Base-by-base conservation (phyloP, 257 asterid genomes). In the Nemophila menziesii region DNA sequence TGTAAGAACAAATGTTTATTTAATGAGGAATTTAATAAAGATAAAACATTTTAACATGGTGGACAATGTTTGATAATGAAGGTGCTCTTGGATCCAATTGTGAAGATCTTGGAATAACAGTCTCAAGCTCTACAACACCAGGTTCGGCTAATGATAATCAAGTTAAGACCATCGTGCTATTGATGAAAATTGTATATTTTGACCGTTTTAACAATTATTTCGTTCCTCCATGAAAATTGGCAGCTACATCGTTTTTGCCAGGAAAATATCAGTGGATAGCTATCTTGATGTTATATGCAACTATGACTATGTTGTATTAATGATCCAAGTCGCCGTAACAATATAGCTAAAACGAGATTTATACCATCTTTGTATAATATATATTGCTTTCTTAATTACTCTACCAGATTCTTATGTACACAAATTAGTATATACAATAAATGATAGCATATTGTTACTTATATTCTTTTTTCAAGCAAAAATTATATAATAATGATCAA, bases 21-120 rank as follows among this genome's bases (percentile, higher is more conserved):
- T 11, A 13, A 4, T 8, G 15, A 11, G 5, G 4, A 6, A n/a
- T 33, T 11, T 1, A 17, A 24, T 38, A 7, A 27, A 10, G 13
- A 24, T 26, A 18, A 22, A 18, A 15, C 33, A 24, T 7, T 10
- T 1, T 29, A 29, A 29, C 36, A 29, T 29, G 3, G 36, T 2
- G 8, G 36, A 7, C 9, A 2, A 11, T 15, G 1, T 29, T 37
- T 37, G 33, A 12, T 43, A 22, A 2, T 43, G 12, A 42, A 82
- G 94, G 94, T 74, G 92, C 89, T 17, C 49, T 72, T 42, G 79
- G 79, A 4, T 59, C 82, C 5, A 77, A 76, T 8, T 79, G 94
- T 56, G 61, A 52, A 56, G 71, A 68, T 42, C 78, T 71, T 41
- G 87, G 92, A 42, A 51, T 79, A 33, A 58, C 53, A 20, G 46